phyloP scores from a whole-genome alignment of 2,329 filamentous ascomycete genomes.

The Penicillium sp. region DNA sequence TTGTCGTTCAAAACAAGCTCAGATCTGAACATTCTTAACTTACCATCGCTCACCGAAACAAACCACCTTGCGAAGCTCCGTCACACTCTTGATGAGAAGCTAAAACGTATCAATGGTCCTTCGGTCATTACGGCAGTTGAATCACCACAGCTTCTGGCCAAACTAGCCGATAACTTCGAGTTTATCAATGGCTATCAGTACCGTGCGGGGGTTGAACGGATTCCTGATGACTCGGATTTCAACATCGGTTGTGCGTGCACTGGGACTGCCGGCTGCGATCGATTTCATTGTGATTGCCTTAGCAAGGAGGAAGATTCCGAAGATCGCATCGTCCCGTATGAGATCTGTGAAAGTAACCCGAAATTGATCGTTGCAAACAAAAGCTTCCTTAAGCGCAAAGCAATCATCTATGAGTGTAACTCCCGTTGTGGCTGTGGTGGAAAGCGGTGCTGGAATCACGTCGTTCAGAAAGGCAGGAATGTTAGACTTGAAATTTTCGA shows the following conservation, averaged over 20 bases:
- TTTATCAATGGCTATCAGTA: constrained; percentile 41
- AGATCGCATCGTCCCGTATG: constrained; percentile 35
- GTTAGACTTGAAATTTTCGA: constrained; percentile 46
- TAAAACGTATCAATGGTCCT: constrained; percentile 27
- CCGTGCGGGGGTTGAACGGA: constrained; percentile 31
- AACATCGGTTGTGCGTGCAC: constrained; percentile 30
- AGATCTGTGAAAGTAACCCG: constrained; percentile 5
- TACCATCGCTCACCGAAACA: background rate
- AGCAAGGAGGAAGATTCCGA: constrained; percentile 32
- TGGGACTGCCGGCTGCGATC: constrained; percentile 23
- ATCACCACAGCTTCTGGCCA: constrained; percentile 20
- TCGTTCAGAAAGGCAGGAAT: constrained; percentile 43
- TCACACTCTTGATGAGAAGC: constrained; percentile 9
- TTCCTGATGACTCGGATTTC: constrained; percentile 28
- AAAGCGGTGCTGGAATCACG: constrained; percentile 42
- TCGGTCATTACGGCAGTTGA: constrained; percentile 24
- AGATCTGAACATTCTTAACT: background rate
- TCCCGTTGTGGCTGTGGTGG: constrained; percentile 37
- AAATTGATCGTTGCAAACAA: constrained; percentile 27
- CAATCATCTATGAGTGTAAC: constrained; percentile 47
- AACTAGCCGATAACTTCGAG: constrained; percentile 38
- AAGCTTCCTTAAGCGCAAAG: constrained; percentile 33
- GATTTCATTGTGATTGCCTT: constrained; percentile 31
- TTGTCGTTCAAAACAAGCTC: background rate
- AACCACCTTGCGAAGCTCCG: background rate